Conservation (phyloP, 345 rosid species). For the Heritiera littoralis region DNA sequence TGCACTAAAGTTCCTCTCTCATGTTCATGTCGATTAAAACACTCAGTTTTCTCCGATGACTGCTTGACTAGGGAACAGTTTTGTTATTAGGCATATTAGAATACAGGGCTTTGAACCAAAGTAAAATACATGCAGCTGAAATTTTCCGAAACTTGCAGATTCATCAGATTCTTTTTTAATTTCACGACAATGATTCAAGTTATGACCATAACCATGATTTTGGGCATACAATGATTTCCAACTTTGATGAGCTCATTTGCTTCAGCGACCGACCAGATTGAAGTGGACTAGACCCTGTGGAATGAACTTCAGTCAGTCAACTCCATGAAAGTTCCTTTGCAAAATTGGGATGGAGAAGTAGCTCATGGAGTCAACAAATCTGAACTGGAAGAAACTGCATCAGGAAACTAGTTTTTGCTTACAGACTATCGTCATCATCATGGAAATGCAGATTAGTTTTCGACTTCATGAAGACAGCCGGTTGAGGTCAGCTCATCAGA, state of each 20-base stretch:
- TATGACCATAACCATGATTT: background rate
- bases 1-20: too few species aligned
- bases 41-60: too few species aligned
- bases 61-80: background rate
- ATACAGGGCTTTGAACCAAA: background rate
- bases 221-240: background rate
- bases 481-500: background rate
- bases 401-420: background rate
- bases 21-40: too few species aligned
- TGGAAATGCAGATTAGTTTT: constrained; percentile 1
- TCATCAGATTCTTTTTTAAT: background rate
- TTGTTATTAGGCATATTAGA: background rate
- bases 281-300: background rate
- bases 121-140: background rate
- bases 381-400: background rate
- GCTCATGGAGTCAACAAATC: constrained; percentile 20
- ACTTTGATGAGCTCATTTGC: background rate
- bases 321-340: background rate
- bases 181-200: background rate
- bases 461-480: background rate
- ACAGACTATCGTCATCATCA: background rate
- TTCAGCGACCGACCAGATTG: background rate
- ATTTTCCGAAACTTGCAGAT: background rate
- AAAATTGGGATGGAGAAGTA: constrained; percentile 14
- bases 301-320: background rate